A percentile compares a stretch with the other conserved stretches of the same genome.
Evolutionary conservation across 2,329 filamentous ascomycete genomes (phyloP).

Genomic region (Cladophialophora chaetospira): DNA sequence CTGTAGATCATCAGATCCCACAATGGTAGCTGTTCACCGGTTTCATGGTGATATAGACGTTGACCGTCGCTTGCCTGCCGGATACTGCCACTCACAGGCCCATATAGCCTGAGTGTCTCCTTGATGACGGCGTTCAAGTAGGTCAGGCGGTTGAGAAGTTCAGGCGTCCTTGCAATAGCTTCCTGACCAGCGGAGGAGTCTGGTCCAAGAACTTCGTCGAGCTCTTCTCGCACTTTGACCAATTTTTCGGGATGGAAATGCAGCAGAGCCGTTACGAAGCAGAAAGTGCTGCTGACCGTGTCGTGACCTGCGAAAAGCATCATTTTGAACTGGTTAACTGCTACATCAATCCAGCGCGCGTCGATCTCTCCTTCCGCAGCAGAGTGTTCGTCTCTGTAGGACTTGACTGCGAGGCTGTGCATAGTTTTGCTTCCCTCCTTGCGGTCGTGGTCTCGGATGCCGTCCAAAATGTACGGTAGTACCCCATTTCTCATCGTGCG

Average conservation of each 20-base stretch:
- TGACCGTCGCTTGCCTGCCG: slow-evolving; percentile 18
- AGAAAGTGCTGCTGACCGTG: slow-evolving; percentile 37
- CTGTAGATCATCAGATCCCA: slow-evolving; percentile 15
- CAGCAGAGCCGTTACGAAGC: slow-evolving; percentile 37
- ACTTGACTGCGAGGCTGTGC: slow-evolving; percentile 18
- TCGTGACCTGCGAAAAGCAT: slow-evolving; percentile 35
- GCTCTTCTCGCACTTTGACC: slow-evolving; percentile 49
- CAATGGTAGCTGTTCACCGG: slow-evolving; percentile 21
- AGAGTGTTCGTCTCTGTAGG: slow-evolving; percentile 31
- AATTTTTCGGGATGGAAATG: slow-evolving; percentile 37
- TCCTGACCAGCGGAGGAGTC: slow-evolving; percentile 43
- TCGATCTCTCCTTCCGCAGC: slow-evolving; percentile 28
- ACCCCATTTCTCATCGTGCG: slow-evolving; percentile 7
- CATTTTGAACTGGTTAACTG: slow-evolving; percentile 33
- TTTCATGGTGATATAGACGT: slow-evolving; percentile 10
- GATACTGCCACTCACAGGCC: slow-evolving; percentile 41
- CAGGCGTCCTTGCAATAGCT: slow-evolving; percentile 38
- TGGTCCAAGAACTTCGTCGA: slow-evolving; percentile 53
- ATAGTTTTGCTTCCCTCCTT: slow-evolving; percentile 13
- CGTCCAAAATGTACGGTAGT: slow-evolving; percentile 4
- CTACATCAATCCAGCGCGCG: slow-evolving; percentile 10
- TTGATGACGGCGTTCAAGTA: slow-evolving; percentile 57
- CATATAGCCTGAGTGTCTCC: slow-evolving; percentile 53
- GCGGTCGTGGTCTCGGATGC: slow-evolving; percentile 7
- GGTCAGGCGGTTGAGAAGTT: slow-evolving; percentile 52